Conservation (phyloP, 257 asterid genomes). For the Solanum pennellii region DNA sequence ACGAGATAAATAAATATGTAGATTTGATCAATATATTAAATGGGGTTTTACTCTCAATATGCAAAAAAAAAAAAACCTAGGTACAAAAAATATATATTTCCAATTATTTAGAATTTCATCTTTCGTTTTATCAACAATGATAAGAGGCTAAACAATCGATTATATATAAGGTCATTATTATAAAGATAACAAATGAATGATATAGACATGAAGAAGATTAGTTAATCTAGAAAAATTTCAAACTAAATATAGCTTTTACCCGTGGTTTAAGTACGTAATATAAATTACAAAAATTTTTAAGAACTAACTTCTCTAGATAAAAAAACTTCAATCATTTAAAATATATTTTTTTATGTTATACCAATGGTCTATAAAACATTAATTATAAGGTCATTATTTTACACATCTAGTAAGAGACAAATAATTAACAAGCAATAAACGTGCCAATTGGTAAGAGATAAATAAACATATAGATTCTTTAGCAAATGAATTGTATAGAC, state of each 20-base stretch:
- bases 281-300: too few species aligned
- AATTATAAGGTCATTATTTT: background rate
- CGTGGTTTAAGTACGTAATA: rapidly evolving
- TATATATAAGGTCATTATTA: background rate
- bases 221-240: background rate
- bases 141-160: background rate
- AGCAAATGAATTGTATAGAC: background rate
- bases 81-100: background rate
- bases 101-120: background rate
- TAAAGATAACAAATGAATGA: background rate
- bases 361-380: background rate
- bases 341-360: background rate
- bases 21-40: background rate
- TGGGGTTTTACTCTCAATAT: background rate
- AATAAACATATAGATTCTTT: background rate
- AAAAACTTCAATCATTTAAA: background rate
- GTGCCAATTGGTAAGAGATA: background rate
- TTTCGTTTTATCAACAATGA: background rate
- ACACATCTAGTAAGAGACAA: background rate
- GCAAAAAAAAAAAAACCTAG: too few species aligned
- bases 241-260: rapidly evolving
- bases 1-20: background rate
- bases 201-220: background rate
- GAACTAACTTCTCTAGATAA: background rate
- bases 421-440: background rate